Percentiles rank a stretch among this genome's conserved stretches.
These are phyloP conservation scores for Malassezia brasiliensis DNA, from an alignment of 1,284 basidiomycete species.

Conservation along the genomic window DNA sequence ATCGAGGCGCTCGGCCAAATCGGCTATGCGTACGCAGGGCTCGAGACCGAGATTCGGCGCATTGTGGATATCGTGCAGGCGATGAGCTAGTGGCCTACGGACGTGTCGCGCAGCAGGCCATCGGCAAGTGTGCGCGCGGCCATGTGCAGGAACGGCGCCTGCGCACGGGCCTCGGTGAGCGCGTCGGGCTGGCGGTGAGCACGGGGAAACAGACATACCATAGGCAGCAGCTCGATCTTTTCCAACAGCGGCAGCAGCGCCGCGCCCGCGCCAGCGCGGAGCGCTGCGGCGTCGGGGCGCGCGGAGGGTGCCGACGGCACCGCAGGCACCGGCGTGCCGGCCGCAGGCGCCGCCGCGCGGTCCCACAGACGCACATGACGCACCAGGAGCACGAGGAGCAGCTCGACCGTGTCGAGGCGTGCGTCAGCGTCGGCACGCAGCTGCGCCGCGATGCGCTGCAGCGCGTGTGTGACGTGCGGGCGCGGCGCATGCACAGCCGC, in stretches of 20 bases:
- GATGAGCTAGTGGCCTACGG: background rate
- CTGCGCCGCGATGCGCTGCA: constrained; percentile 53
- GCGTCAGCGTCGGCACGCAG: constrained; percentile 53
- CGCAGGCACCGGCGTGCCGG: too few relatives aligned
- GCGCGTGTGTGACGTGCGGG: constrained; percentile 52
- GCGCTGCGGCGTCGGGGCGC: background rate
- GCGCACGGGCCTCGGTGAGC: constrained; percentile 25
- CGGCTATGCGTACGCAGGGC: constrained; percentile 37
- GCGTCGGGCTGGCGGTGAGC: constrained; percentile 15
- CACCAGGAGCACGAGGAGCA: constrained; percentile 73
- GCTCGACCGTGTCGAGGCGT: constrained; percentile 65
- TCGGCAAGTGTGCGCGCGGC: constrained; percentile 25
- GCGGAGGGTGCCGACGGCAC: background rate
- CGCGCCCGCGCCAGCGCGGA: constrained; percentile 5
- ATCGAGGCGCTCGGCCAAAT: constrained; percentile 37
- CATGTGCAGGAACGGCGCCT: constrained; percentile 35
- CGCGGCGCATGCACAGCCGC: constrained; percentile 18
- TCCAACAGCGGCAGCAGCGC: constrained; percentile 27
- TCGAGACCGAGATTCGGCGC: constrained; percentile 33
- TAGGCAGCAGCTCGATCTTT: constrained; percentile 8
- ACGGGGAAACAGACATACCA: background rate
- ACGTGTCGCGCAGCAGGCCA: constrained; percentile 12
- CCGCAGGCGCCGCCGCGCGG: background rate
- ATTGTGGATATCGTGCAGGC: constrained; percentile 28
- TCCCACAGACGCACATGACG: constrained; percentile 59